Percentiles rank a stretch among this genome's conserved stretches.
These are phyloP conservation scores for Kernera saxatilis DNA, from an alignment of 345 rosid genomes.

Conservation along the genomic window DNA sequence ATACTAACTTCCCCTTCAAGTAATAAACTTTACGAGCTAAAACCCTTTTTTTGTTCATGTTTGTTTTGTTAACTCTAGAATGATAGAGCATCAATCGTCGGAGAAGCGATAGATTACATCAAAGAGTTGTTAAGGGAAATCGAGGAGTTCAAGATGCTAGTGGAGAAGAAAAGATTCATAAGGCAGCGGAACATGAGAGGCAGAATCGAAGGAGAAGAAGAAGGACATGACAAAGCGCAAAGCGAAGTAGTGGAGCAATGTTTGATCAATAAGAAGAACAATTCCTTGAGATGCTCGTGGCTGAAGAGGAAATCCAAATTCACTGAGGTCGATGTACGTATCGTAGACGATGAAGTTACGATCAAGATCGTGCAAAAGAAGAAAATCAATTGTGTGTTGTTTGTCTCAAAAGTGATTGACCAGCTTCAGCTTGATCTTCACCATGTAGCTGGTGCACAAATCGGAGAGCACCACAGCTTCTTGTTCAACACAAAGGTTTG, in stretches of 20 bases:
- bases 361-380: slow-evolving; percentile 68
- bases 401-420: slow-evolving; percentile 62
- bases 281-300: slow-evolving; percentile 65
- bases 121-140: slow-evolving; percentile 61
- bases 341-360: slow-evolving; percentile 68
- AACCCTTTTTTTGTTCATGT: neutral
- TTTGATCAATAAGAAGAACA: slow-evolving; percentile 32
- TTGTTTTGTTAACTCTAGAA: slow-evolving; percentile 20
- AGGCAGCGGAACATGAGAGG: slow-evolving; percentile 43
- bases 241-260: slow-evolving; percentile 37
- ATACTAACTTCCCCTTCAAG: neutral
- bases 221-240: slow-evolving; percentile 33
- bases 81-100: slow-evolving; percentile 70
- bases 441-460: slow-evolving; percentile 73
- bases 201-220: slow-evolving; percentile 42
- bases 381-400: slow-evolving; percentile 60
- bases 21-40: neutral
- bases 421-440: slow-evolving; percentile 73
- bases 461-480: slow-evolving; percentile 71
- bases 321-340: slow-evolving; percentile 73
- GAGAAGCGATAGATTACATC: slow-evolving; percentile 68
- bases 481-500: slow-evolving; percentile 70
- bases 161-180: slow-evolving; percentile 55
- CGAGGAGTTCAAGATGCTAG: slow-evolving; percentile 53
- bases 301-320: slow-evolving; percentile 75